These are phyloP conservation scores for Oryza coarctata DNA, from an alignment of 176 grass and related monocot genomes.

Conservation along the genomic window DNA sequence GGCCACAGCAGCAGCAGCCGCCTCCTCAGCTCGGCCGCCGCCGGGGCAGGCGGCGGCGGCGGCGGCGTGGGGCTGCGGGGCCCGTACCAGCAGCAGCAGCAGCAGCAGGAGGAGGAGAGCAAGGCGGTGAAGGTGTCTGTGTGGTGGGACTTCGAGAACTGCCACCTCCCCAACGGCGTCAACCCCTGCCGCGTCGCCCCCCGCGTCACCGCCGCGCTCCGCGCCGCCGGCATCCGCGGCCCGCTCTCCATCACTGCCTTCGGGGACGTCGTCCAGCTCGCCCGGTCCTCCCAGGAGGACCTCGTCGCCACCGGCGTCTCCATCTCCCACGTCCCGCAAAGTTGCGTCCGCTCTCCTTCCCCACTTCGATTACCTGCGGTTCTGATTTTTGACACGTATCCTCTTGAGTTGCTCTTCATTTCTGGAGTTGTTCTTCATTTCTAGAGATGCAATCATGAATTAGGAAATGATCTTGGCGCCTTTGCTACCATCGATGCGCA, in stretches of 20 bases:
- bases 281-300: constrained; percentile 60
- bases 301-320: constrained; percentile 69
- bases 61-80: constrained; percentile 29
- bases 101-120: constrained; percentile 41
- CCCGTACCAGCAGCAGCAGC: neutral
- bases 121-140: constrained; percentile 70
- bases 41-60: neutral
- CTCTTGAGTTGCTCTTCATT: too few species aligned
- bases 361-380: neutral
- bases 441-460: neutral
- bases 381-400: neutral
- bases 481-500: neutral
- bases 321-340: constrained; percentile 74
- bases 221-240: constrained; percentile 65
- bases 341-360: constrained; percentile 43
- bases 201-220: constrained; percentile 65
- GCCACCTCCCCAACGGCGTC: constrained; percentile 52
- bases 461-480: neutral
- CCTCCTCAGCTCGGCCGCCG: constrained; percentile 26
- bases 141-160: constrained; percentile 99
- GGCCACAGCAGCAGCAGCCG: neutral
- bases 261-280: constrained; percentile 66
- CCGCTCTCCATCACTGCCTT: constrained; percentile 84
- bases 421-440: neutral
- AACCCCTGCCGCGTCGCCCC: constrained; percentile 58